These are phyloP conservation scores for Aspergillus heteromorphus DNA, from an alignment of 495 filamentous ascomycete genomes.

Conservation along the genomic window DNA sequence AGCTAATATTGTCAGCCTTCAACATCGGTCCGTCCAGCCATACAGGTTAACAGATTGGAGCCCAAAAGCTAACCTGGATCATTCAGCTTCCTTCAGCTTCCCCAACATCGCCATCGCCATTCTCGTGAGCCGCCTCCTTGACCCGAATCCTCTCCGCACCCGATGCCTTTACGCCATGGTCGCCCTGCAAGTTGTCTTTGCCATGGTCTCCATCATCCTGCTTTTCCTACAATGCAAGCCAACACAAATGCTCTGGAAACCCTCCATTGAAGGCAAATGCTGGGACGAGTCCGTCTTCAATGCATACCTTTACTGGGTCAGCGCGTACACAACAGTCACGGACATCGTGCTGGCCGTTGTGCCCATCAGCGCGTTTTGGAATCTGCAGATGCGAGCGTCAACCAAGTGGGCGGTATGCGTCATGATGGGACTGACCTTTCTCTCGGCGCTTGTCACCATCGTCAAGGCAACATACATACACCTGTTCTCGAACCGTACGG, in stretches of 20 bases:
- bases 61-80: neutral
- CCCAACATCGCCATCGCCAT: conserved; percentile 24
- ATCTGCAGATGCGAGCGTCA: conserved; percentile 19
- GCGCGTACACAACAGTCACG: conserved; percentile 21
- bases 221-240: conserved; percentile 22
- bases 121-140: conserved; percentile 19
- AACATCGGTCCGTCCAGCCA: conserved; percentile 5
- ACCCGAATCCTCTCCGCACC: conserved; percentile 17
- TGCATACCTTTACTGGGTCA: conserved; percentile 20
- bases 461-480: conserved; percentile 18
- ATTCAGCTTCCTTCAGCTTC: conserved; percentile 19
- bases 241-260: conserved; percentile 15
- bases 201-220: conserved; percentile 19
- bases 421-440: conserved; percentile 23
- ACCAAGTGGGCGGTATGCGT: conserved; percentile 19
- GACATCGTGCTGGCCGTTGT: conserved; percentile 24
- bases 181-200: conserved; percentile 18
- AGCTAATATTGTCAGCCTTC: neutral
- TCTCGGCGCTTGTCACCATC: conserved; percentile 18
- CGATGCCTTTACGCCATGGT: conserved; percentile 15
- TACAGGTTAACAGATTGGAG: neutral
- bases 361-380: conserved; percentile 23
- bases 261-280: conserved; percentile 10
- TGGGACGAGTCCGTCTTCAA: conserved; percentile 17
- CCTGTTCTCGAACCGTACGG: conserved; percentile 11